phyloP scores from a whole-genome alignment of 139 green algal species.

The Pleodorina starrii region DNA sequence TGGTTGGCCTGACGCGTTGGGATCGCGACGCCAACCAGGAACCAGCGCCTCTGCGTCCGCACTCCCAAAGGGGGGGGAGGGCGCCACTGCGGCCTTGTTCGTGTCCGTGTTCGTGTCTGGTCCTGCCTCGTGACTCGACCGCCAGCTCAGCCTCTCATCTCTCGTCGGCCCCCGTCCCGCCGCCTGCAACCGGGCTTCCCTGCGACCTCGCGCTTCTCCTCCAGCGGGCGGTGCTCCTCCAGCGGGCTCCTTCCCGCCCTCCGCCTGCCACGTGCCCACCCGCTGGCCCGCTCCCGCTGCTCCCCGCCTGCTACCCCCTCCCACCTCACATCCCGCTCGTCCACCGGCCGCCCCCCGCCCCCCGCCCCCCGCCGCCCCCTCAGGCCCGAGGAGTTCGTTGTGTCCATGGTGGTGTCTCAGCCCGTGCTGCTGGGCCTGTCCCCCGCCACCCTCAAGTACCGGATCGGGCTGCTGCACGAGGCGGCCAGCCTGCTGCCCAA shows the following conservation, averaged over 20 bases:
- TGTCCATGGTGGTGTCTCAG: slow-evolving; percentile 1
- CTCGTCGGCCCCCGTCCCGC: too few relatives aligned
- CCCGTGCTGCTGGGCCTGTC: slow-evolving; percentile 18
- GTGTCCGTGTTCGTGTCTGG: too few relatives aligned
- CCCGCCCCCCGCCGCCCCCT: not conserved
- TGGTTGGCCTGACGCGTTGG: too few relatives aligned
- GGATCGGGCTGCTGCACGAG: slow-evolving; percentile 32
- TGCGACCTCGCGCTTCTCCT: too few relatives aligned
- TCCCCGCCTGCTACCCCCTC: not conserved
- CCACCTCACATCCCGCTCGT: not conserved
- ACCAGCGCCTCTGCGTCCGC: too few relatives aligned
- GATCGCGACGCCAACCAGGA: too few relatives aligned
- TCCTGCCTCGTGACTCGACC: too few relatives aligned
- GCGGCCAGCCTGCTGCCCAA: slow-evolving; percentile 31
- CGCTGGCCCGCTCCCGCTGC: not conserved
- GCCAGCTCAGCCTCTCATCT: too few relatives aligned
- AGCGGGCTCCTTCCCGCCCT: not conserved
- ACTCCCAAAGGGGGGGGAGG: too few relatives aligned
- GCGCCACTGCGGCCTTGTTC: too few relatives aligned
- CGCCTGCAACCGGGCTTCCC: too few relatives aligned
- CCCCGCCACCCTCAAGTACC: not conserved
- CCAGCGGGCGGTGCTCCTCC: not conserved
- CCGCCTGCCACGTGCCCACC: not conserved
- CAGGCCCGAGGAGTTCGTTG: not conserved
- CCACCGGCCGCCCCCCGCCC: not conserved